Percentiles rank a stretch among this genome's conserved stretches.
These are phyloP conservation scores for Solanum acaule DNA, from an alignment of 257 asterid species.

Conservation along the genomic window DNA sequence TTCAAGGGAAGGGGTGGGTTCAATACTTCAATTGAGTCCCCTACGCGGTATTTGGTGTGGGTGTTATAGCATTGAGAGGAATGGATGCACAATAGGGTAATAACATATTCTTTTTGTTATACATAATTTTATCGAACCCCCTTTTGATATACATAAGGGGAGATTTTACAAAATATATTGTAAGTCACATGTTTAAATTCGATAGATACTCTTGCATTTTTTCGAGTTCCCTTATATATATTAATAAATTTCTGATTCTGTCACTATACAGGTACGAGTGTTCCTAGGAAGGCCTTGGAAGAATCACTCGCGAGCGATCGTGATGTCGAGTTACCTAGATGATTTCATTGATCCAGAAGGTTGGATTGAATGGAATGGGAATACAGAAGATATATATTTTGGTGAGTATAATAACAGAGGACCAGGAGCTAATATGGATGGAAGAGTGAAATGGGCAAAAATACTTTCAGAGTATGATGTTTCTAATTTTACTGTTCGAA, in stretches of 20 bases:
- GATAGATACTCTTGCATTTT: neutral
- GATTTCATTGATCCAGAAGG: neutral
- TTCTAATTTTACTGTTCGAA: neutral
- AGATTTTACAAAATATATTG: neutral
- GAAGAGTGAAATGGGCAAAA: neutral
- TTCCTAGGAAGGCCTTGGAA: conserved; percentile 4
- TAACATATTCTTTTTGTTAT: too few relatives aligned
- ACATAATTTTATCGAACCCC: neutral
- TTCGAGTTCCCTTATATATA: neutral
- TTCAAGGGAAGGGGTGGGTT: too few relatives aligned
- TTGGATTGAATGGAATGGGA: neutral
- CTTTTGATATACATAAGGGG: neutral
- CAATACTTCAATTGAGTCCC: too few relatives aligned
- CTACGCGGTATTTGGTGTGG: too few relatives aligned
- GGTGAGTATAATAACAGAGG: conserved; percentile 3
- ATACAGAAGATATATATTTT: neutral
- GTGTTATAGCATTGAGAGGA: too few relatives aligned
- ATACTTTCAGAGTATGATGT: neutral
- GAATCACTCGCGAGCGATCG: neutral
- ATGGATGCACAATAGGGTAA: too few relatives aligned
- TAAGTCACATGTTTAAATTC: neutral
- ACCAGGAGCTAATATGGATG: neutral
- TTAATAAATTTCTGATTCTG: neutral
- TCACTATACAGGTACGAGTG: neutral
- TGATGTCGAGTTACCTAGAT: neutral